Percentiles rank a stretch among this genome's conserved stretches.
Evolutionary conservation across 78 protist species (phyloP).

Genomic region (Pigoraptor vietnamica): DNA sequence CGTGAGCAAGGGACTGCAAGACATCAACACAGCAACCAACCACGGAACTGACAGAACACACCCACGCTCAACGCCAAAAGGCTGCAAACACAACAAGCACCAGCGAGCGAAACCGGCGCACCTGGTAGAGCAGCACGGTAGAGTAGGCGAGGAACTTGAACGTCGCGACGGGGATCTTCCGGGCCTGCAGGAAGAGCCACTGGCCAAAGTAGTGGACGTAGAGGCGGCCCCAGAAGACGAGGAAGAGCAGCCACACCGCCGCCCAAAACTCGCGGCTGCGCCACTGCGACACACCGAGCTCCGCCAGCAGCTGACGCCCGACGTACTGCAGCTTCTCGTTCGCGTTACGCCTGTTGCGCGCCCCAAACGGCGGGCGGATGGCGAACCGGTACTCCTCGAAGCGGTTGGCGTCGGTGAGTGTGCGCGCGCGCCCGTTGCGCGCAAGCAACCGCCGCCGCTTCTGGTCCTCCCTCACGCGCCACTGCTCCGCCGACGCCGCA

Average conservation of each 20-base stretch:
- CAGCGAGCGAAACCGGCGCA: neutral
- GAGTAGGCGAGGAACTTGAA: neutral
- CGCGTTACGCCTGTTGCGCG: neutral
- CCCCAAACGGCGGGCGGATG: neutral
- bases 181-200: neutral
- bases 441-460: neutral
- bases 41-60: neutral
- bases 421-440: neutral
- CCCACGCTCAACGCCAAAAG: too few species aligned
- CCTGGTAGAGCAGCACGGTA: conserved; percentile 3
- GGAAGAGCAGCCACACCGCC: neutral
- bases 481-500: neutral
- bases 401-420: neutral
- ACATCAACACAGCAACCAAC: too few species aligned
- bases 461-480: neutral
- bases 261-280: neutral
- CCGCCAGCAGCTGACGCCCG: neutral
- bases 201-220: conserved; percentile 13
- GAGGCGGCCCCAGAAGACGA: neutral
- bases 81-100: too few species aligned
- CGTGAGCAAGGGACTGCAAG: too few species aligned
- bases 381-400: neutral
- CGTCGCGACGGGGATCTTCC: neutral
- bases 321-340: neutral
- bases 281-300: neutral